Evolutionary conservation across 2,329 filamentous ascomycete genomes (phyloP), one percentile per base, ranked within the genome.

Genomic region (Diaporthe capsici): DNA sequence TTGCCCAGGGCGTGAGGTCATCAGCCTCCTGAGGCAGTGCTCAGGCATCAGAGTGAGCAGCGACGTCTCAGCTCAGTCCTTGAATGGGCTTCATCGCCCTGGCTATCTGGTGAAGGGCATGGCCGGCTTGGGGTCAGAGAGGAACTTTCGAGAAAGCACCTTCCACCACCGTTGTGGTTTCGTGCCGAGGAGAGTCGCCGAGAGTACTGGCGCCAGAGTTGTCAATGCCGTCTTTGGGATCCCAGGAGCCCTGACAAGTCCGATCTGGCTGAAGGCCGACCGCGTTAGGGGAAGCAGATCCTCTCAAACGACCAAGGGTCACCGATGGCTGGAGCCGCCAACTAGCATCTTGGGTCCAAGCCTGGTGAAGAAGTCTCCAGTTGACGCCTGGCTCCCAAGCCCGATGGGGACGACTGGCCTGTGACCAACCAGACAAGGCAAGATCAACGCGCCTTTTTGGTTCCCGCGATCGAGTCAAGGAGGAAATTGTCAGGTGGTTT

Each of bases 381-480:
- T 25, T 20, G 47, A 70, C n/a, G 31, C 25, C 58, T 22, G 39
- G 13, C 55, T 37, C 71, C 58, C 57, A 8, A 63, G 22, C 15
- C 42, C 53, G 31, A 31, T 20, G 39, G 63, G 20, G 63, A 71
- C 37, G 39, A n/a, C 3, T 60, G 25, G 25, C 55, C 39, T 37
- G 63, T 39, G 60, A 31, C 28, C 49, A 63, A 47, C 44, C 71
- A 42, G 71, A 37, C 71, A 49, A n/a, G 44, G 57, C 31, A 55
- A 51, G 47, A 37, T 37, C 51, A 37, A 39, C 53, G 60, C 71
- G 71, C 65, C 44, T 71, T 37, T 71, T 76, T 74, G 74, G 57
- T 61, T 76, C 75, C 75, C 65, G 74, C 55, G 39, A 51, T 28
- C 55, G 57, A 44, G 22, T 53, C 65, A 22, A 25, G 12, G 39